Base-by-base conservation (phyloP, 805 yeast genomes). In the Torulaspora maleeae region DNA sequence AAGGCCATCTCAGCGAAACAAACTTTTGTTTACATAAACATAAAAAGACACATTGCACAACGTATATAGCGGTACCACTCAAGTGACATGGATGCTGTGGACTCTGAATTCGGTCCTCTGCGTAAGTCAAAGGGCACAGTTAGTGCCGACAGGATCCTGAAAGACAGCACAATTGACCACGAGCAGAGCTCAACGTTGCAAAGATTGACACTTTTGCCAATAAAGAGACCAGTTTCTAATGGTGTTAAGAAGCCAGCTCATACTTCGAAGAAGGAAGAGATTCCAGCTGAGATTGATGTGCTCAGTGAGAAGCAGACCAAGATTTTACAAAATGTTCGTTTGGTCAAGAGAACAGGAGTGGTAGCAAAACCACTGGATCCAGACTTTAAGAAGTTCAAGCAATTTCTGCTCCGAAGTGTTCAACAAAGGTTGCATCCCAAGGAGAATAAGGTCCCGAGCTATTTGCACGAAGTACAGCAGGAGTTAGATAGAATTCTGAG, bases 401-500 rank as follows among this genome's bases (percentile, higher is more conserved):
- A 49, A 1, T 38, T 43, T 36, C 41, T 64, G 10, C 33, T 63
- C 25, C 54, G 55, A 13, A 58, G 56, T 32, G 20, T 61, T 4
- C 48, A 56, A 39, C 52, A 54, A 22, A 47, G 53, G 2, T 38
- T 61, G 30, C 60, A 61, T 1, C 48, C 53, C 3, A 43, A 48
- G 3, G 55, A 59, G 17, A 43, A 50, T 5, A 52, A 29, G 12
- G 41, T 60, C 3, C 58, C 53, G 12, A 41, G 53, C 6, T 58
- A 53, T 44, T 39, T 63, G 16, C 42, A 43, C 24, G 58, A 52
- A 8, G 49, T 56, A 3, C 53, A 60, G 34, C 49, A 66, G 1
- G 84, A 84, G 50, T 60, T 90, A 1, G 77, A 75, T 49, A 66
- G 69, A 10, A 61, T 86, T 52, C 59, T 90, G 41, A 78, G 78